A percentile compares a stretch with the other conserved stretches of the same genome.
phyloP scores from a whole-genome alignment of 2,329 filamentous ascomycete species.

The Beauveria sp. region DNA sequence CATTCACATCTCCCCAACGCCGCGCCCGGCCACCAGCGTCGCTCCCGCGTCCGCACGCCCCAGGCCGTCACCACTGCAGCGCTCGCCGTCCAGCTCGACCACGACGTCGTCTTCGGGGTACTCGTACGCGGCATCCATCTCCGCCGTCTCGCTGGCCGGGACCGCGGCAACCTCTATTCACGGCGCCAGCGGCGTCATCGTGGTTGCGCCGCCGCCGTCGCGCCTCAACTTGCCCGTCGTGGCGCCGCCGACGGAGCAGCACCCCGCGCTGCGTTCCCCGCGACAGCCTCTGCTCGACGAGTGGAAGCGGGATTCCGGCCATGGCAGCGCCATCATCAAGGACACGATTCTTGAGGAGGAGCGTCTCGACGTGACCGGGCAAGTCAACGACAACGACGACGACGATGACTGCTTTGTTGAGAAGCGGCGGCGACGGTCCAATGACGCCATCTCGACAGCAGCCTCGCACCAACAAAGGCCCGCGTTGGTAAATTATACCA shows the following conservation, averaged over 20 bases:
- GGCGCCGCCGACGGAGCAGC: constrained; percentile 42
- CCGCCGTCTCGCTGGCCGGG: constrained; percentile 10
- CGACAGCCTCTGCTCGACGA: constrained; percentile 25
- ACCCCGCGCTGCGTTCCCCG: constrained; percentile 40
- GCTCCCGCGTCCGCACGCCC: constrained; percentile 11
- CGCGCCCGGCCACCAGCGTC: constrained; percentile 12
- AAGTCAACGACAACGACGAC: neutral
- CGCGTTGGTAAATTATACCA: neutral
- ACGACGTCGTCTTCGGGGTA: constrained; percentile 21
- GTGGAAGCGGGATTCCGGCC: constrained; percentile 49
- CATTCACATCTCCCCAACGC: constrained; percentile 38
- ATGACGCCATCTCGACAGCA: neutral
- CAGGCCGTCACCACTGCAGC: constrained; percentile 12
- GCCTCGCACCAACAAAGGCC: neutral
- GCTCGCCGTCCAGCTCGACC: constrained; percentile 16
- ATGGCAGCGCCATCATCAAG: constrained; percentile 38
- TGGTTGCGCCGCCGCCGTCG: constrained; percentile 21
- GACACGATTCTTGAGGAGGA: constrained; percentile 29
- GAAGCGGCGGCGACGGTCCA: neutral
- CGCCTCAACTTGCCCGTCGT: constrained; percentile 21
- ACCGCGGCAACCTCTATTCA: constrained; percentile 7
- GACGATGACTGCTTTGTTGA: constrained; percentile 4
- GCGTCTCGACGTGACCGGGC: constrained; percentile 17
- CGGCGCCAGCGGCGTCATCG: neutral
- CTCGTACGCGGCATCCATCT: constrained; percentile 10